Conservation (phyloP, 1,284 basidiomycete species). For the Lentinula novae-zelandiae region DNA sequence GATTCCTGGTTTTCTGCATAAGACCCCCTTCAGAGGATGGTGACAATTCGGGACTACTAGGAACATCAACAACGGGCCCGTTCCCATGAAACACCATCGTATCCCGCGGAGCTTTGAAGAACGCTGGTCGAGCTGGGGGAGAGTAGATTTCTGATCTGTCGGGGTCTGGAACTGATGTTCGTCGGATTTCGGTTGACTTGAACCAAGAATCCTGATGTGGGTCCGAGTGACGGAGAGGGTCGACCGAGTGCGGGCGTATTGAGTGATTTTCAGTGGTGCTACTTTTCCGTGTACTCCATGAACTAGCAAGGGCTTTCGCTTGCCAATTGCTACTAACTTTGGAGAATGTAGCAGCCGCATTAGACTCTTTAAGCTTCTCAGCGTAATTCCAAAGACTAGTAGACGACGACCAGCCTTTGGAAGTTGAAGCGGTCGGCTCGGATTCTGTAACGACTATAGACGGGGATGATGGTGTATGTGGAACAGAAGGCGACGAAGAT, state of each 20-base stretch:
- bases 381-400: constrained; percentile 60
- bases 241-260: not conserved
- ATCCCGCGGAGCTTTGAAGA: constrained; percentile 56
- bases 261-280: not conserved
- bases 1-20: constrained; percentile 31
- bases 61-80: constrained; percentile 26
- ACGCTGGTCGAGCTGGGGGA: constrained; percentile 53
- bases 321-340: constrained; percentile 74
- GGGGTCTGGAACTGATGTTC: constrained; percentile 41
- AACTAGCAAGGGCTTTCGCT: constrained; percentile 49
- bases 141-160: constrained; percentile 40
- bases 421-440: constrained; percentile 7
- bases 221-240: constrained; percentile 2
- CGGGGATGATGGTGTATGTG: constrained; percentile 13
- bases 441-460: constrained; percentile 5
- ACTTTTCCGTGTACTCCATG: constrained; percentile 31
- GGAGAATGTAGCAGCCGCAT: constrained; percentile 61
- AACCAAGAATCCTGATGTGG: not conserved
- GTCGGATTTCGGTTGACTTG: constrained; percentile 21
- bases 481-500: constrained; percentile 23
- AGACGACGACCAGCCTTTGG: constrained; percentile 14
- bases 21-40: constrained; percentile 34
- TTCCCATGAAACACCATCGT: constrained; percentile 41
- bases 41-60: constrained; percentile 35
- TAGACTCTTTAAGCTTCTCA: constrained; percentile 68